Percentiles rank a stretch among this genome's conserved stretches.
Evolutionary conservation across 140 eudicot species (phyloP).

Genomic region (Ambrosia hybrid): DNA sequence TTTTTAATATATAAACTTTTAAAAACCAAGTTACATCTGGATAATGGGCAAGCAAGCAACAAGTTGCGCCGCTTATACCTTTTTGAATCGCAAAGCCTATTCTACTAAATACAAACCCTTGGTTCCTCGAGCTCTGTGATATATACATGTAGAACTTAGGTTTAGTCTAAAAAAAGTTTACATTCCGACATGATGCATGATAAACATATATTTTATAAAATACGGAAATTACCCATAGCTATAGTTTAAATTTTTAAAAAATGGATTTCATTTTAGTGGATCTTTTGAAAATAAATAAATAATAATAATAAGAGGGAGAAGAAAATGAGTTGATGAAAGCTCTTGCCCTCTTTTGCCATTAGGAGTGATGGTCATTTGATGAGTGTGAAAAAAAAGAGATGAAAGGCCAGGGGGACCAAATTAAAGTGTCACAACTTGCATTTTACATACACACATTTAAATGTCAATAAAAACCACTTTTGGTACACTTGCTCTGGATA

Average conservation of each 20-base stretch:
- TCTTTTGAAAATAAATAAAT: neutral
- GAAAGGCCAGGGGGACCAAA: conserved; percentile 38
- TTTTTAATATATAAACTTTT: too few relatives aligned
- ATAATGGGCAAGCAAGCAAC: too few relatives aligned
- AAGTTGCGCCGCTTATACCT: too few relatives aligned
- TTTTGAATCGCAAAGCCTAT: too few relatives aligned
- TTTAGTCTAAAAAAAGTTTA: too few relatives aligned
- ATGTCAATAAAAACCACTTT: conserved; percentile 33
- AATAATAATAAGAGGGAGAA: neutral
- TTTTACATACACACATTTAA: conserved; percentile 27
- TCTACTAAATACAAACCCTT: too few relatives aligned
- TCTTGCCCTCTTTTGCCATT: conserved; percentile 25
- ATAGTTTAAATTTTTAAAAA: neutral
- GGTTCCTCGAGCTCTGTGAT: too few relatives aligned
- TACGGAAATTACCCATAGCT: neutral
- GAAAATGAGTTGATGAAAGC: conserved; percentile 25
- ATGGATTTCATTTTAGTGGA: neutral
- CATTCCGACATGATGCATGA: neutral
- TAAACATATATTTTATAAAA: neutral
- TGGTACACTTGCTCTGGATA: conserved; percentile 29
- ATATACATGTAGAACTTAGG: too few relatives aligned
- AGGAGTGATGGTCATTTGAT: conserved; percentile 37
- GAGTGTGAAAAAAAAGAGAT: conserved; percentile 31
- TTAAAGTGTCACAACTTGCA: conserved; percentile 30
- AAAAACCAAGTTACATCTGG: too few relatives aligned